A percentile compares a stretch with the other conserved stretches of the same genome.
phyloP scores from a whole-genome alignment of 495 filamentous ascomycete genomes.

The Cryomyces antarcticus region DNA sequence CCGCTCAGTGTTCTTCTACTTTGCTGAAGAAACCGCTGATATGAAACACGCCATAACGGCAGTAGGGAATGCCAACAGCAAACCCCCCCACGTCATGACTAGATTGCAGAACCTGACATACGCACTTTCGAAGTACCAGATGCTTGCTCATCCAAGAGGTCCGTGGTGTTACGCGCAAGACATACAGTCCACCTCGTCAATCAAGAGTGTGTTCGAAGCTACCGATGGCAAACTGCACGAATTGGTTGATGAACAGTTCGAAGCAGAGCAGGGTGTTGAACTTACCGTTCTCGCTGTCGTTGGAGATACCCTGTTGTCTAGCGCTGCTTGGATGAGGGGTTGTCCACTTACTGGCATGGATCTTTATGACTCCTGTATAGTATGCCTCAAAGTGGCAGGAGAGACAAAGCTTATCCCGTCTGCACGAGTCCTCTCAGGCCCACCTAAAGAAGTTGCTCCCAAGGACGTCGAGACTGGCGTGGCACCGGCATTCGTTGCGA shows the following conservation, averaged over 20 bases:
- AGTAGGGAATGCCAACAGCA: background rate
- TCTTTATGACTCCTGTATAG: slow-evolving; percentile 4
- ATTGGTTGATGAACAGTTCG: background rate
- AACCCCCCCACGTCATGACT: background rate
- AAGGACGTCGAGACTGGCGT: background rate
- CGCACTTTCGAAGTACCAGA: background rate
- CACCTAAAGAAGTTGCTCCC: background rate
- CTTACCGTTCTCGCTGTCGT: background rate
- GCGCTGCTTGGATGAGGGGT: background rate
- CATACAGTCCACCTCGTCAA: background rate
- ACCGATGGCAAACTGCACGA: background rate
- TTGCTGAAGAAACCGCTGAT: background rate
- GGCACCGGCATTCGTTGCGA: background rate
- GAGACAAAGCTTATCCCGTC: background rate
- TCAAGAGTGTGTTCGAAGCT: background rate
- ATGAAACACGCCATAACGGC: background rate
- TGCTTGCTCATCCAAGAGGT: background rate
- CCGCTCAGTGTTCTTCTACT: background rate
- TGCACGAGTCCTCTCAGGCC: slow-evolving; percentile 1
- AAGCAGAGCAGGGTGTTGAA: background rate
- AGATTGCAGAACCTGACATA: background rate
- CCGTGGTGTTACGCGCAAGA: background rate
- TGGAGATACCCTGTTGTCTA: background rate
- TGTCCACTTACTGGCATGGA: background rate
- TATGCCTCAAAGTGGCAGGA: background rate